These are phyloP conservation scores for Keithomyces neogunnii DNA, from an alignment of 2,329 filamentous ascomycete genomes.

Conservation along the genomic window DNA sequence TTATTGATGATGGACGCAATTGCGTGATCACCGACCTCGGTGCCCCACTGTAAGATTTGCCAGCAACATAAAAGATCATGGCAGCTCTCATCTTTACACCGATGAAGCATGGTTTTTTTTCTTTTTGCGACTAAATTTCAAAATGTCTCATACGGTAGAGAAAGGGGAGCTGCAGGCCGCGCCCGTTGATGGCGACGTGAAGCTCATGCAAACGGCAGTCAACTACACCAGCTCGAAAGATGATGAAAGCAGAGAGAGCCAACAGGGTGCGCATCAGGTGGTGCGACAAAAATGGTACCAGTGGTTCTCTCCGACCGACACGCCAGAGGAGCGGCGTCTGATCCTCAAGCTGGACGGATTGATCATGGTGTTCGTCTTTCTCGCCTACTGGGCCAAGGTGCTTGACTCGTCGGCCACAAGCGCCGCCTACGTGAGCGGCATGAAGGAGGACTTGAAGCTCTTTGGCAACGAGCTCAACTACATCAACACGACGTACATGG, in stretches of 20 bases:
- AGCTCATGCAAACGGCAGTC: background rate
- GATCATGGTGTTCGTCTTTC: slow-evolving; percentile 34
- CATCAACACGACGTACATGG: slow-evolving; percentile 23
- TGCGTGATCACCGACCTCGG: background rate
- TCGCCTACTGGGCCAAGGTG: slow-evolving; percentile 49
- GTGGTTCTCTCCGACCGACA: slow-evolving; percentile 42
- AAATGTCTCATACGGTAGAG: background rate
- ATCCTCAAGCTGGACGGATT: slow-evolving; percentile 43
- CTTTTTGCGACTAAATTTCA: background rate
- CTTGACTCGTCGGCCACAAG: slow-evolving; percentile 22
- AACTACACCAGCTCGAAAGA: background rate
- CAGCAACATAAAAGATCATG: too few relatives aligned
- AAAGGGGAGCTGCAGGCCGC: background rate
- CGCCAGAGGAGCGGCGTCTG: slow-evolving; percentile 23
- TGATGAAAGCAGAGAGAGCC: background rate
- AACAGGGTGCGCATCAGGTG: background rate
- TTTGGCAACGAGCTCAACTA: slow-evolving; percentile 46
- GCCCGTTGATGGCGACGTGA: background rate
- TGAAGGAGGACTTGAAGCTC: slow-evolving; percentile 41
- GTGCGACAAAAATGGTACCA: slow-evolving; percentile 24
- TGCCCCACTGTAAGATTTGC: background rate
- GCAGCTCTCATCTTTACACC: too few relatives aligned
- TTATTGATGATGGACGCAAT: background rate
- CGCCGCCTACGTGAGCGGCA: slow-evolving; percentile 25
- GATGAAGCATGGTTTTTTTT: too few relatives aligned